Base-by-base conservation (phyloP, 164 flowering plant genomes). In the Vitis amurensis region DNA sequence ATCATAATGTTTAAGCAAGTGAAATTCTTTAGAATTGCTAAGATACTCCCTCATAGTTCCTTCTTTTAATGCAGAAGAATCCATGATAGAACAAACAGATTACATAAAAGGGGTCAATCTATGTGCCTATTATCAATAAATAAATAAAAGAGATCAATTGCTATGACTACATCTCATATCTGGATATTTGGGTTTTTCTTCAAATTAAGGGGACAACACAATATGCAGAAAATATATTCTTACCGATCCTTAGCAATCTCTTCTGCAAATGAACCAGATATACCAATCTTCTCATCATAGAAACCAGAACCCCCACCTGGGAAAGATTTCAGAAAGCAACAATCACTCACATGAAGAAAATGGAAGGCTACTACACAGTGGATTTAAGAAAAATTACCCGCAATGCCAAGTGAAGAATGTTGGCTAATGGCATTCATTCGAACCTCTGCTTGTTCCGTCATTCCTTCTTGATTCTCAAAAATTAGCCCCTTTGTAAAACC, bases 191-290 rank as follows among this genome's bases (percentile, higher is more conserved):
- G 44, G 44, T 37, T 37, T 37, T 37, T 37, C 44, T 37, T 37
- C 44, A 37, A 37, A 3, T 37, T 37, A 37, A 3, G 44, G 44
- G 44, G 44, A 23, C 27, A 23, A 23, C 44, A 27, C 27, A 47
- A 30, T 12, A 67, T 10, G 37, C 55, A 59, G 50, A 58, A 49
- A 65, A 68, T 3, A 53, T 49, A 48, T 37, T 55, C 77, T 76
- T 75, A 89, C 91, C 84, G 75, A 47, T 85, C 86, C 71, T 80
- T 83, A n/a, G 73, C 53, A 58, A 74, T 64, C 61, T 85, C 86
- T 31, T 80, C 89, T 47, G 70, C 44, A 71, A 71, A 71, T n/a
- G 80, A 55, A 70, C 70, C 71, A 61, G 57, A 57, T 7, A 29
- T 64, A 62, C 79, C 87, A 64, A 76, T 60, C 14, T 81, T 82